These are phyloP conservation scores for Hygrophorus russula DNA, from an alignment of 768 basidiomycete species.

Conservation along the genomic window DNA sequence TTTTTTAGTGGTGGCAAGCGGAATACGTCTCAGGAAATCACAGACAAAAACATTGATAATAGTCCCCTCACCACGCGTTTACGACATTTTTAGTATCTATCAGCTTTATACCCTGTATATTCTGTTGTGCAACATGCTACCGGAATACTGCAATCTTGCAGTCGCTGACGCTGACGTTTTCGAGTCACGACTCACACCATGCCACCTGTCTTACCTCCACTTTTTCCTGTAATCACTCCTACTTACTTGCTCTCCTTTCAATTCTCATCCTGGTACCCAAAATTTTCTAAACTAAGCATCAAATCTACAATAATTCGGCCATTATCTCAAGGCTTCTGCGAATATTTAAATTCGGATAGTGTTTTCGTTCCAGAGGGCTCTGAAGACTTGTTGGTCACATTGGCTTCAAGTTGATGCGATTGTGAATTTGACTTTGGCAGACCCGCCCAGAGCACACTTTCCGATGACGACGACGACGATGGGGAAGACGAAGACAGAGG, in stretches of 20 bases:
- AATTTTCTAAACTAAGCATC: conserved; percentile 50
- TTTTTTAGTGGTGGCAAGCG: conserved; percentile 34
- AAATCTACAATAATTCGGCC: conserved; percentile 70
- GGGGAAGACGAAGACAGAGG: conserved; percentile 21
- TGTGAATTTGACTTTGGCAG: conserved; percentile 20
- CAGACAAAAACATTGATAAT: conserved; percentile 24
- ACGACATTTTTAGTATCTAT: neutral
- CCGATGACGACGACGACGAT: conserved; percentile 42
- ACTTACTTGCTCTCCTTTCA: conserved; percentile 61
- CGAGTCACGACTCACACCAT: neutral
- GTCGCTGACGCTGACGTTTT: no score
- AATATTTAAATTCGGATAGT: conserved; percentile 77
- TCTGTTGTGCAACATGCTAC: no score
- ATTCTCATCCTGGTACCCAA: conserved; percentile 79
- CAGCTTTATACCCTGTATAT: no score
- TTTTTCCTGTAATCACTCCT: conserved; percentile 43
- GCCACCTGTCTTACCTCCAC: neutral
- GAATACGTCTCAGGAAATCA: conserved; percentile 29
- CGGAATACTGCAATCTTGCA: no score
- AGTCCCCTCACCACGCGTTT: neutral
- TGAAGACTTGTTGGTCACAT: conserved; percentile 52
- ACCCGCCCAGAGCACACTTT: conserved; percentile 40
- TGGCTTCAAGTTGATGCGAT: neutral
- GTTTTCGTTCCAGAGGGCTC: conserved; percentile 76
- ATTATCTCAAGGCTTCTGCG: conserved; percentile 46